Evolutionary conservation across 441 rosid species (phyloP), one percentile per base, ranked within the genome.

Genomic region (Metrosideros polymorpha): DNA sequence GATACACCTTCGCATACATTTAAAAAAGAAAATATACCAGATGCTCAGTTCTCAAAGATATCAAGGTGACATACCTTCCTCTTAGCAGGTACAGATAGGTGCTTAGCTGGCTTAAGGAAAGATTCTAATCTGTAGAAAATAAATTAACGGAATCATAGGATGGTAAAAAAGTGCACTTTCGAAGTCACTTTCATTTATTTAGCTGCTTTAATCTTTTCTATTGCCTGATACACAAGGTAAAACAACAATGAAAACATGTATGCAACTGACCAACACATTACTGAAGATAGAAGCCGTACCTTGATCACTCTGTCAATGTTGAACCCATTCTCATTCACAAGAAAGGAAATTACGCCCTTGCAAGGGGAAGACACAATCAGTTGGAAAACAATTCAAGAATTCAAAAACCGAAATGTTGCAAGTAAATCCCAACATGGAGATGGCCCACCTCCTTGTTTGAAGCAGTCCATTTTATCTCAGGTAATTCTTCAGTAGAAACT

Each of bases 301-400:
- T 82, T 82, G 0, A 2, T 51, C 45, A 82, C 84, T 82, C 84
- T 82, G 17, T 51, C 56, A 82, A 51, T 82, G 43, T 84, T 49
- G 92, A 96, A 95, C 84, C 97, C 99, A 91, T 96, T 96, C 91
- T 95, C 99, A 90, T 92, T 94, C 89, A 95, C 97, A 88, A 96
- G 91, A 90, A 95, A 94, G 83, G 91, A 85, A 66, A 95, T 90
- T 87, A 96, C 86, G 17, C 96, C 98, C 98, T 96, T 85, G 89
- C 83, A 85, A 86, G 88, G 66, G 3, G 27, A 82, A 47, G 55
- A 66, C 52, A 27, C 71, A 42, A 77, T 50, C 30, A 27, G 25
- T 25, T 32, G 9, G 49, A 51, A 83, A 61, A 85, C 61, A 47
- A 22, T 43, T 39, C 30, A 82, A 66, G 39, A 39, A 82, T 27